Evolutionary conservation across 2,329 filamentous ascomycete species (phyloP), one percentile per base, ranked within the genome.

Genomic region (Colletotrichum sp.): DNA sequence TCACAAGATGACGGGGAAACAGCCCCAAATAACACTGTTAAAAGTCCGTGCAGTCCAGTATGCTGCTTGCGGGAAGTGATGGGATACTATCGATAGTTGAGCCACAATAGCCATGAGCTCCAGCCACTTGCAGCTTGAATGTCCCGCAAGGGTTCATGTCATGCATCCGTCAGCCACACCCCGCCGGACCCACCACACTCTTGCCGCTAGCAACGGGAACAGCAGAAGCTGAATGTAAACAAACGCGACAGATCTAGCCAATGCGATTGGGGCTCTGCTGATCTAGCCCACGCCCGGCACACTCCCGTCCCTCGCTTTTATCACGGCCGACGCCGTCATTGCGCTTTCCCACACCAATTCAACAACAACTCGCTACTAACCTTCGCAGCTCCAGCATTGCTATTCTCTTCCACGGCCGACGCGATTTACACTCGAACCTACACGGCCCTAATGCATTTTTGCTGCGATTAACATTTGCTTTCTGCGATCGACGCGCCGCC

Each of bases 191-290:
- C 77, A 77, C 77, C 24, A 62, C 57, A 63, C 77, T 68, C 77
- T 26, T 63, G 59, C 70, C 65, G 59, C 70, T 74, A 74, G 70
- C 74, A 74, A 76, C 74, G 71, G 70, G 52, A 76, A 64, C 59
- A 60, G 30, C 67, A 63, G 32, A 73, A 71, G 44, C 44, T 55
- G 72, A 71, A 77, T 78, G 77, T 78, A 78, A 78, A 78, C 77
- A 78, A 78, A 78, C 76, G 74, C 76, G 76, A 76, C 48, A 16
- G 59, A 52, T n/a, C 22, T 62, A 30, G 65, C 71, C 74, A 76
- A 73, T 65, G 59, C 65, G 22, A 52, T 57, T 44, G 63, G 69
- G 62, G 69, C 52, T 72, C 63, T 65, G 68, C 32, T 28, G 57
- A 73, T 32, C 59, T 32, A 66, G 30, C 67, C 66, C 67, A 52